Percentiles rank a stretch among this genome's conserved stretches.
Conservation (phyloP, 2,329 filamentous ascomycete genomes). For the Colletotrichum aenigma region DNA sequence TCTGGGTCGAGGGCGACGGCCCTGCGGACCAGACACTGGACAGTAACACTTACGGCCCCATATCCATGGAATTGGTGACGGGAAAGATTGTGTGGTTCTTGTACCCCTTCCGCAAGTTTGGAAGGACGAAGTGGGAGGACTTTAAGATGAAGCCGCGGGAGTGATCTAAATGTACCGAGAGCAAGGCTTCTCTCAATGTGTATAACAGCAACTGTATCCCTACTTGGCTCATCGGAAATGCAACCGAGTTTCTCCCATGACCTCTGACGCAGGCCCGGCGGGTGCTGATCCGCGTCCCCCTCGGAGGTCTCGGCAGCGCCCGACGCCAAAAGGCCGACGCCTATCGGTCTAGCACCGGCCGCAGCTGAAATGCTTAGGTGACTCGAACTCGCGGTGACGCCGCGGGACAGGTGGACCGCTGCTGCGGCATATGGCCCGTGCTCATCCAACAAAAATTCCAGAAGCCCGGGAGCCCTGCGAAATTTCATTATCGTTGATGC, state of each 20-base stretch:
- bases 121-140: constrained; percentile 63
- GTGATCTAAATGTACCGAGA: not conserved
- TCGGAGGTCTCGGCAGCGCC: not conserved
- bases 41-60: constrained; percentile 89
- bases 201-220: not conserved
- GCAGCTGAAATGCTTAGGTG: not conserved
- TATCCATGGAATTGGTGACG: constrained; percentile 75
- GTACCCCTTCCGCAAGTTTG: constrained; percentile 67
- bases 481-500: constrained; percentile 16
- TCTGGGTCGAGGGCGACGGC: constrained; percentile 96
- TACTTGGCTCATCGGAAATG: not conserved
- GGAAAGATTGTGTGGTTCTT: constrained; percentile 77
- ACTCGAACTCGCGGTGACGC: constrained; percentile 7
- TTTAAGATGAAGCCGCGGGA: constrained; percentile 34
- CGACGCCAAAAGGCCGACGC: not conserved
- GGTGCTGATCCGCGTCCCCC: not conserved
- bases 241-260: not conserved
- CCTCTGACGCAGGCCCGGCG: not conserved
- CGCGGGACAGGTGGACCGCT: constrained; percentile 7
- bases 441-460: constrained; percentile 17
- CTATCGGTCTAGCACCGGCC: not conserved
- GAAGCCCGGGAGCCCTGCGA: constrained; percentile 12
- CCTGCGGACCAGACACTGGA: constrained; percentile 73
- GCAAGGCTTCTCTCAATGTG: not conserved
- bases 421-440: not conserved